phyloP scores from a whole-genome alignment of 768 basidiomycete genomes.

The Auricularia auricula-judae region DNA sequence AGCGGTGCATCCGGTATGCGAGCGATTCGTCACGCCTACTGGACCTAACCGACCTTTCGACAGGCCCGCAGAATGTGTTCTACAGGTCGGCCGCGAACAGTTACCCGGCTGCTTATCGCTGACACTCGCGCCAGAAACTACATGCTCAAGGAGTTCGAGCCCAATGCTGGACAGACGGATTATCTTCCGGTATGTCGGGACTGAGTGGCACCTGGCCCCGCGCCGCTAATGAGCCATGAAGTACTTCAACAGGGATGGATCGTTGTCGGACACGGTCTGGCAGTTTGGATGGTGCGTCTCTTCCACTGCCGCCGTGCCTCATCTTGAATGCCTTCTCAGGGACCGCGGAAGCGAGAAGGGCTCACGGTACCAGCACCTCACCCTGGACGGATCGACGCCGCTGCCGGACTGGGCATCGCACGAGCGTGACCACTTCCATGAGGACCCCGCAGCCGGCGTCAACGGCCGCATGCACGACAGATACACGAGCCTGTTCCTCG shows the following conservation, averaged over 20 bases:
- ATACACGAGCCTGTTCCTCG: neutral
- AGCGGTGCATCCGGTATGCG: neutral
- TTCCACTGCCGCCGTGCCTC: neutral
- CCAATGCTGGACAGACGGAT: neutral
- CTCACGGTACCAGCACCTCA: neutral
- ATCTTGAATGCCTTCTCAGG: neutral
- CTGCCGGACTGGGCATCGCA: neutral
- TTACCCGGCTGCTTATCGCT: neutral
- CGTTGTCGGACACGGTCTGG: neutral
- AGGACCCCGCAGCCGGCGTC: neutral
- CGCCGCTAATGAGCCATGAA: neutral
- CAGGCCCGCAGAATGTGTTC: neutral
- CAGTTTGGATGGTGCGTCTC: neutral
- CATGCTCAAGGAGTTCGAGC: neutral
- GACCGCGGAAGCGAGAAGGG: neutral
- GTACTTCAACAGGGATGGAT: neutral
- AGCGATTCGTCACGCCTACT: neutral
- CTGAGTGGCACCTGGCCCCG: neutral
- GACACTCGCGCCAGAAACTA: neutral
- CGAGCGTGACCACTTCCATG: neutral
- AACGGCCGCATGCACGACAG: neutral
- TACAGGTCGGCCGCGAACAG: neutral
- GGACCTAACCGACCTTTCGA: too few species aligned
- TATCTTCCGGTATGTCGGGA: neutral
- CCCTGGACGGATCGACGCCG: neutral